phyloP scores from a whole-genome alignment of 371 early-diverging fungal species.

The Mortierella sp. region DNA sequence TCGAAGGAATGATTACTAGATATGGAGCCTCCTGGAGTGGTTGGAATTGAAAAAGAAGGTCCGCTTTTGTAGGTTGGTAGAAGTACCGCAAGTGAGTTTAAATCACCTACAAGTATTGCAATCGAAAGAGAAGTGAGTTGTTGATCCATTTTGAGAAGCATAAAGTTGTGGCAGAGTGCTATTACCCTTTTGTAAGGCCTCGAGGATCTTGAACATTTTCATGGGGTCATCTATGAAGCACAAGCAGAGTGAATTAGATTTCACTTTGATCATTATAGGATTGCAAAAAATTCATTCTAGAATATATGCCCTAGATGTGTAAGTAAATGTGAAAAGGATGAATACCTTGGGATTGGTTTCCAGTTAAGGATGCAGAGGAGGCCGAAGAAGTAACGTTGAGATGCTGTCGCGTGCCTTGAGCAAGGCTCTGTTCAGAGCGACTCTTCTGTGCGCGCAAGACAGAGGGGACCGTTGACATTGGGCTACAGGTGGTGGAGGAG shows the following conservation, averaged over 20 bases:
- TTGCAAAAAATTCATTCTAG: too few relatives aligned
- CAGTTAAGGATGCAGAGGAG: not conserved
- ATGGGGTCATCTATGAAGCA: constrained; percentile 47
- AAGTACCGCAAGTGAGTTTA: constrained; percentile 38
- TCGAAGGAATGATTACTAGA: constrained; percentile 54
- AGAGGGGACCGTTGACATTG: constrained; percentile 53
- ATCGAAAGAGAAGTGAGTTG: not conserved
- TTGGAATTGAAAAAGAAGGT: constrained; percentile 19
- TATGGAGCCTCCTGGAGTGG: constrained; percentile 33
- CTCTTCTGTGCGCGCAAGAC: constrained; percentile 43
- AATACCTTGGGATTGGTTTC: constrained; percentile 3
- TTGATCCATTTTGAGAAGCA: not conserved
- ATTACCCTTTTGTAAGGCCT: constrained; percentile 53
- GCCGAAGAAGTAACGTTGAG: not conserved
- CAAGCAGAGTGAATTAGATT: not conserved
- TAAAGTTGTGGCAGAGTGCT: not conserved
- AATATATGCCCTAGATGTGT: too few relatives aligned
- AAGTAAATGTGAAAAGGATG: not conserved
- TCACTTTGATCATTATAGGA: not conserved
- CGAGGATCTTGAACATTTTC: constrained; percentile 57
- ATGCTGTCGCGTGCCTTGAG: constrained; percentile 8
- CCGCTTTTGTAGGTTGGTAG: constrained; percentile 41
- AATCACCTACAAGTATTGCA: constrained; percentile 24
- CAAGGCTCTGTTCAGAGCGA: constrained; percentile 41
- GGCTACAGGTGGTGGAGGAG: not conserved